phyloP scores from a whole-genome alignment of 2,329 filamentous ascomycete species.

The Lecanoromycetidae sp. region DNA sequence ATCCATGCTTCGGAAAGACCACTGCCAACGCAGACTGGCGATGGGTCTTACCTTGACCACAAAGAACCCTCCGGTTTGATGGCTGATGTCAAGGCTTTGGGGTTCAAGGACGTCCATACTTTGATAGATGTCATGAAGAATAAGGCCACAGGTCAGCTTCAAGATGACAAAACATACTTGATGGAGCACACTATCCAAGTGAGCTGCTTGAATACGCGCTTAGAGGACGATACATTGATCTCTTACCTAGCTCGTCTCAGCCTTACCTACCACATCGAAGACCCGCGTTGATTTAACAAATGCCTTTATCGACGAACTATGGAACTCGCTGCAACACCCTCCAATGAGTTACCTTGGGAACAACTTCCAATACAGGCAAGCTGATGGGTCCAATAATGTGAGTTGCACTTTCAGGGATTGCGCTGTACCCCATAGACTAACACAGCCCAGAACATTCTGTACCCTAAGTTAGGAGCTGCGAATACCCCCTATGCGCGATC shows the following conservation, averaged over 20 bases:
- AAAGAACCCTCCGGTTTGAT: constrained; percentile 41
- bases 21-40: constrained; percentile 49
- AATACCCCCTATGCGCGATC: constrained; percentile 56
- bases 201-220: constrained; percentile 19
- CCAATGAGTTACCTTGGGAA: constrained; percentile 44
- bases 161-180: constrained; percentile 65
- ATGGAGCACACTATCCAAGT: constrained; percentile 60
- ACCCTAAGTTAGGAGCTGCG: constrained; percentile 55
- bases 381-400: constrained; percentile 59
- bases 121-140: constrained; percentile 48
- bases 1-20: constrained; percentile 48
- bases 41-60: constrained; percentile 45
- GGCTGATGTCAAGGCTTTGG: constrained; percentile 48
- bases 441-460: constrained; percentile 41
- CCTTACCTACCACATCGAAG: constrained; percentile 50
- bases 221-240: too few relatives aligned
- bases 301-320: constrained; percentile 55
- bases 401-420: constrained; percentile 28
- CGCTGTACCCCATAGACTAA: constrained; percentile 26
- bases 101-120: constrained; percentile 48
- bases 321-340: constrained; percentile 61
- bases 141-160: constrained; percentile 51
- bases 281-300: constrained; percentile 53
- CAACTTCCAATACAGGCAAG: constrained; percentile 51
- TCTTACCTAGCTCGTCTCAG: constrained; percentile 56